phyloP scores from a whole-genome alignment of 345 rosid genomes.

The Zanthoxylum bungeanum region DNA sequence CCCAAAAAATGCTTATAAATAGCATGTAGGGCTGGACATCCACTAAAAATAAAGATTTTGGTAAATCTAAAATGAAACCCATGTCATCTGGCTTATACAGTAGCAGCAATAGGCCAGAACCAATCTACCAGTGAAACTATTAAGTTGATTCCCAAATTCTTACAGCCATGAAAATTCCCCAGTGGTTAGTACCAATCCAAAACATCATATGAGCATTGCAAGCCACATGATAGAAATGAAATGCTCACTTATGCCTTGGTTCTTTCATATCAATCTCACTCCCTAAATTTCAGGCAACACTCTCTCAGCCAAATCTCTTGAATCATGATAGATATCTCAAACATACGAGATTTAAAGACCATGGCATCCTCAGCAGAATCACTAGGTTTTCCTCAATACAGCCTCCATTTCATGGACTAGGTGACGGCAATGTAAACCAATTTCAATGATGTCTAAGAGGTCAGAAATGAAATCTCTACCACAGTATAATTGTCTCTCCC shows the following conservation, averaged over 20 bases:
- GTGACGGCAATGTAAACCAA: slow-evolving; percentile 8
- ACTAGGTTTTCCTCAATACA: background rate
- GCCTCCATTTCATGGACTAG: slow-evolving; percentile 8
- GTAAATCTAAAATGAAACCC: slow-evolving; percentile 8
- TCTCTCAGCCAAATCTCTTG: slow-evolving; percentile 6
- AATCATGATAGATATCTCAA: slow-evolving; percentile 3
- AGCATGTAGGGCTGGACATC: background rate
- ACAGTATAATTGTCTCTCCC: slow-evolving; percentile 20
- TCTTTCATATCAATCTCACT: slow-evolving; percentile 14
- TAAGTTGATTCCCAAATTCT: slow-evolving; percentile 14
- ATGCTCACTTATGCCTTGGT: background rate
- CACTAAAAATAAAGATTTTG: slow-evolving; percentile 3
- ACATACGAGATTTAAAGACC: background rate
- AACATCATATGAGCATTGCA: slow-evolving; percentile 11
- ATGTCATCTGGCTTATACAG: slow-evolving; percentile 6
- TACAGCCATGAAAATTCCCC: slow-evolving; percentile 10
- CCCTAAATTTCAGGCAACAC: slow-evolving; percentile 17
- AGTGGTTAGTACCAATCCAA: background rate
- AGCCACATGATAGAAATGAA: slow-evolving; percentile 1
- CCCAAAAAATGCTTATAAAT: background rate
- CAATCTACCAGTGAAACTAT: background rate
- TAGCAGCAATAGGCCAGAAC: background rate
- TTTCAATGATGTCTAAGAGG: slow-evolving; percentile 16
- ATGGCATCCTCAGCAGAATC: background rate
- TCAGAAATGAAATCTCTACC: slow-evolving; percentile 24